These are phyloP conservation scores for Coniochaeta sp. DNA, from an alignment of 2,329 filamentous ascomycete genomes.

Conservation along the genomic window DNA sequence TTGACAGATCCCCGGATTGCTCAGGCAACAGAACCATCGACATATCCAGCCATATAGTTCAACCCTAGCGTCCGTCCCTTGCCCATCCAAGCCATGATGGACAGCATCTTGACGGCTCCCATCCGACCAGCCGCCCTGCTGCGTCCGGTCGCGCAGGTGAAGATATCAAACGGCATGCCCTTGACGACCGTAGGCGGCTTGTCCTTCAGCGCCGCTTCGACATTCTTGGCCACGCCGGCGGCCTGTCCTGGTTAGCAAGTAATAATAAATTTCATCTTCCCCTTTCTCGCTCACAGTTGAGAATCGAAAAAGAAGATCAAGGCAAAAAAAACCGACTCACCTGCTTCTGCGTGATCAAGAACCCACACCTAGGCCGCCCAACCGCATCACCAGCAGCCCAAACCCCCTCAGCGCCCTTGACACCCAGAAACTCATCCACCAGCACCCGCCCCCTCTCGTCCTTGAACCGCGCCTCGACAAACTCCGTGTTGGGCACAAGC, in stretches of 20 bases:
- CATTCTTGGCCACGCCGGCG: slow-evolving; percentile 43
- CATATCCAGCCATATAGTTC: slow-evolving; percentile 35
- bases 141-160: slow-evolving; percentile 41
- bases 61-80: slow-evolving; percentile 44
- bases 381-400: slow-evolving; percentile 50
- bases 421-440: slow-evolving; percentile 43
- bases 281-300: neutral
- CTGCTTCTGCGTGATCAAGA: slow-evolving; percentile 39
- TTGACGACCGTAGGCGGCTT: slow-evolving; percentile 36
- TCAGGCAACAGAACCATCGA: slow-evolving; percentile 36
- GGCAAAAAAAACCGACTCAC: slow-evolving; percentile 17
- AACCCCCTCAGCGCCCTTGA: slow-evolving; percentile 33
- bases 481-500: slow-evolving; percentile 46
- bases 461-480: slow-evolving; percentile 36
- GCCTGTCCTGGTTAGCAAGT: slow-evolving; percentile 20
- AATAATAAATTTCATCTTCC: neutral
- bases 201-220: slow-evolving; percentile 37
- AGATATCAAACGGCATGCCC: slow-evolving; percentile 38
- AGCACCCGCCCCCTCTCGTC: slow-evolving; percentile 35
- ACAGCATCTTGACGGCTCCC: slow-evolving; percentile 39
- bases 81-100: slow-evolving; percentile 39
- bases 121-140: slow-evolving; percentile 40
- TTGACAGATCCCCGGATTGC: too few species aligned
- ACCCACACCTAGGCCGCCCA: slow-evolving; percentile 37
- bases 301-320: too few species aligned